Conservation (phyloP, 2,329 filamentous ascomycete genomes). For the Mycosphaerelloides madeirae region DNA sequence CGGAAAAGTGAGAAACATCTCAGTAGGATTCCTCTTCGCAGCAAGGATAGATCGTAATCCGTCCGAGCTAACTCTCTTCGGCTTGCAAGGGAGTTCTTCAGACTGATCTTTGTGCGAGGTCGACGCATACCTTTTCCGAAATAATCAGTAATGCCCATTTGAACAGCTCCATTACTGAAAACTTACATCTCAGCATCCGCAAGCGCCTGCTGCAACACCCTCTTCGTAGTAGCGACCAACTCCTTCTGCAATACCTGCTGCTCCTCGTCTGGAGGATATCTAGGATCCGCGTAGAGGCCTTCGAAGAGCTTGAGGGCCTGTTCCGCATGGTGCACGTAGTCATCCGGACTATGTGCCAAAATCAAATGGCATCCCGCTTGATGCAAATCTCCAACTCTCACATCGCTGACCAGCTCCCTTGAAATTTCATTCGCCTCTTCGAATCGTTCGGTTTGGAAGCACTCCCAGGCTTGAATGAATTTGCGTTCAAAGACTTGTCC, state of each 20-base stretch:
- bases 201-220: conserved; percentile 6
- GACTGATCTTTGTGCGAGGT: not conserved
- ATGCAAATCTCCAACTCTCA: conserved; percentile 11
- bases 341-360: conserved; percentile 10
- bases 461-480: conserved; percentile 11
- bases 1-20: no score
- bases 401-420: conserved; percentile 8
- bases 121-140: not conserved
- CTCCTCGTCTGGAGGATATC: conserved; percentile 9
- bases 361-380: conserved; percentile 15
- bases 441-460: conserved; percentile 11
- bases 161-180: not conserved
- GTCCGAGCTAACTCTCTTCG: conserved; percentile 1
- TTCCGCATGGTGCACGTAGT: conserved; percentile 18
- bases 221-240: conserved; percentile 7
- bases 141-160: not conserved
- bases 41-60: conserved; percentile 2
- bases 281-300: conserved; percentile 9
- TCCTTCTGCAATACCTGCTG: conserved; percentile 10
- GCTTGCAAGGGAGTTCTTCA: no score
- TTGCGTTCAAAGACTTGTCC: conserved; percentile 14
- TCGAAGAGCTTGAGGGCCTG: conserved; percentile 8
- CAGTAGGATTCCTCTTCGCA: not conserved
- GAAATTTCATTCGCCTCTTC: conserved; percentile 11
- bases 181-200: conserved; percentile 10